Conservation (phyloP, 2,329 filamentous ascomycete species). For the Pseudogymnoascus sp. region DNA sequence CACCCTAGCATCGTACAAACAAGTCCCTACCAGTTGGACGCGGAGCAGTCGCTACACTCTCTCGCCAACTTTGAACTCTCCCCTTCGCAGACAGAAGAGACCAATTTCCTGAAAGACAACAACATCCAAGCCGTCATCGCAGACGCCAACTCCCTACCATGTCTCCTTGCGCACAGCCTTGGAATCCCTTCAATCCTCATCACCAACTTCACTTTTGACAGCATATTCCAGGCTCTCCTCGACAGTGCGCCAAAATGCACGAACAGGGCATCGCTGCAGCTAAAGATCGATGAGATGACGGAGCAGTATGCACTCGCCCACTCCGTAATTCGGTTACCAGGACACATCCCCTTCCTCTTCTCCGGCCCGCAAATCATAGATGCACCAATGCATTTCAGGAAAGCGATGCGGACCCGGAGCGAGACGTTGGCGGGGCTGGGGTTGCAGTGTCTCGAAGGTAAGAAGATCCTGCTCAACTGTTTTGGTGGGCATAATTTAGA, state of each 20-base stretch:
- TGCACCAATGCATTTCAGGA: slow-evolving; percentile 16
- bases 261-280: slow-evolving; percentile 1
- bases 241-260: slow-evolving; percentile 12
- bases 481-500: slow-evolving; percentile 14
- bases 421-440: slow-evolving; percentile 9
- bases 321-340: slow-evolving; percentile 16
- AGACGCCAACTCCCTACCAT: slow-evolving; percentile 14
- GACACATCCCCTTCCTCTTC: slow-evolving; percentile 16
- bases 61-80: slow-evolving; percentile 13
- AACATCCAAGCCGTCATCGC: slow-evolving; percentile 13
- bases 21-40: slow-evolving; percentile 16
- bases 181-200: slow-evolving; percentile 14
- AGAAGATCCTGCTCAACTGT: slow-evolving; percentile 14
- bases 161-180: slow-evolving; percentile 13
- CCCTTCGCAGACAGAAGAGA: slow-evolving; percentile 11
- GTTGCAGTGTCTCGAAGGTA: slow-evolving; percentile 7
- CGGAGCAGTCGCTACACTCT: slow-evolving; percentile 13
- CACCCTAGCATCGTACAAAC: slow-evolving; percentile 15
- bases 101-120: slow-evolving; percentile 13
- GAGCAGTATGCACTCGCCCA: slow-evolving; percentile 15
- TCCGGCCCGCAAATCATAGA: slow-evolving; percentile 14
- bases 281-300: slow-evolving; percentile 16
- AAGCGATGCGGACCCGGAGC: slow-evolving; percentile 13
- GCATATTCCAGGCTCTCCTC: slow-evolving; percentile 15
- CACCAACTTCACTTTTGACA: slow-evolving; percentile 18